Evolutionary conservation across 169 alveolate species (phyloP).

Genomic region (Eimeria mitis): DNA sequence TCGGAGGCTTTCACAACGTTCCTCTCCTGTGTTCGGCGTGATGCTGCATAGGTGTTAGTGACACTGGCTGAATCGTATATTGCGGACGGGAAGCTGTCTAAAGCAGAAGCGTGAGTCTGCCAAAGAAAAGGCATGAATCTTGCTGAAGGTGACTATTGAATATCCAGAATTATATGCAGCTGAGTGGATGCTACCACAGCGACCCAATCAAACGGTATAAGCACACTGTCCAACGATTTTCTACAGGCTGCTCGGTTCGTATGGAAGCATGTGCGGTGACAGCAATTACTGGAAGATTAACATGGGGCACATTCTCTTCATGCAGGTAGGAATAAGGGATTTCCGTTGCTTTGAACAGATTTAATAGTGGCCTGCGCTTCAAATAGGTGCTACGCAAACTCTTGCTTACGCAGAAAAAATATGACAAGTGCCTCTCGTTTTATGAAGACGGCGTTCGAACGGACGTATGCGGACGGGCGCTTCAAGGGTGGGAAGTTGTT

Average conservation of each 20-base stretch:
- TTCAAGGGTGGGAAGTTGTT: conserved; percentile 51
- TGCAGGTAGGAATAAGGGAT: conserved; percentile 48
- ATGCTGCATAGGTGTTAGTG: conserved; percentile 2
- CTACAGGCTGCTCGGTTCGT: conserved; percentile 50
- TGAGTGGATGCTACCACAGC: neutral
- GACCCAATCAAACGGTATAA: no score
- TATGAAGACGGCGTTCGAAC: neutral
- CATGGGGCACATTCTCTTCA: conserved; percentile 71
- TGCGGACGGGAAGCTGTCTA: neutral
- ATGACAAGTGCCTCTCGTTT: conserved; percentile 34
- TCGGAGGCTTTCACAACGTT: neutral
- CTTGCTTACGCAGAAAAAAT: conserved; percentile 1
- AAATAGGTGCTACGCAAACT: neutral
- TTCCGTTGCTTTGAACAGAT: neutral
- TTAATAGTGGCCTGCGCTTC: neutral
- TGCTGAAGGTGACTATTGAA: neutral
- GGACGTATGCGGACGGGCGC: neutral
- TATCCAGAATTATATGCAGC: neutral
- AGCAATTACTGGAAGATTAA: conserved; percentile 32
- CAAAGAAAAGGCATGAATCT: neutral
- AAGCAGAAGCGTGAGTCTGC: conserved; percentile 47
- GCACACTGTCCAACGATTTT: neutral
- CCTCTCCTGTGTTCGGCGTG: neutral
- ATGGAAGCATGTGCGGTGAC: conserved; percentile 19
- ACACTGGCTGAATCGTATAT: conserved; percentile 23